Percentiles rank a stretch among this genome's conserved stretches.
These are phyloP conservation scores for Piloderma croceum DNA, from an alignment of 768 basidiomycete species.

Conservation along the genomic window DNA sequence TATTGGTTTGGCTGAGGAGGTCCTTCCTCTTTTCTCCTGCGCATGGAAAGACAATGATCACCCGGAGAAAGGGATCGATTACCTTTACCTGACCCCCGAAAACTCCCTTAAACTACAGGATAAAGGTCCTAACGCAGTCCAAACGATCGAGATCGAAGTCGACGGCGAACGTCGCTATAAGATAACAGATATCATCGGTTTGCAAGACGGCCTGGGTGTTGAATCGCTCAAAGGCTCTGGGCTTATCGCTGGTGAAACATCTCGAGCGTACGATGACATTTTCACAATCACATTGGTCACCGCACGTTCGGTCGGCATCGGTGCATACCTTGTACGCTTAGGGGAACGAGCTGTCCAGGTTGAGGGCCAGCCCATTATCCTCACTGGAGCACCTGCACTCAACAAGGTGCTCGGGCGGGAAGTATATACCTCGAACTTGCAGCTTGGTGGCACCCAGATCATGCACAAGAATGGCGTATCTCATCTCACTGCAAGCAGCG, in stretches of 20 bases:
- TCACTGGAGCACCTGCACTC: slow-evolving; percentile 92
- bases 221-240: slow-evolving; percentile 95
- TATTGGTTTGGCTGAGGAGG: slow-evolving; percentile 92
- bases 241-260: slow-evolving; percentile 97
- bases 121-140: slow-evolving; percentile 73
- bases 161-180: slow-evolving; percentile 85
- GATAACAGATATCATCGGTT: slow-evolving; percentile 93
- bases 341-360: slow-evolving; percentile 98
- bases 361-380: slow-evolving; percentile 98
- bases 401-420: slow-evolving; percentile 99
- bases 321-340: slow-evolving; percentile 95
- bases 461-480: slow-evolving; percentile 99
- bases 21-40: slow-evolving; percentile 78
- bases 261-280: slow-evolving; percentile 97
- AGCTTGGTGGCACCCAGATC: slow-evolving; percentile 99
- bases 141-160: slow-evolving; percentile 79
- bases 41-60: slow-evolving; percentile 80
- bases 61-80: slow-evolving; percentile 94
- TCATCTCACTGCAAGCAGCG: slow-evolving; percentile 90
- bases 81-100: slow-evolving; percentile 92
- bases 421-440: slow-evolving; percentile 97
- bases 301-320: slow-evolving; percentile 97
- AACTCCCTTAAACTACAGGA: slow-evolving; percentile 85
- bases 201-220: slow-evolving; percentile 96
- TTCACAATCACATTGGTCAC: slow-evolving; percentile 99